Evolutionary conservation across 768 basidiomycete species (phyloP).

Genomic region (Russula foetens): DNA sequence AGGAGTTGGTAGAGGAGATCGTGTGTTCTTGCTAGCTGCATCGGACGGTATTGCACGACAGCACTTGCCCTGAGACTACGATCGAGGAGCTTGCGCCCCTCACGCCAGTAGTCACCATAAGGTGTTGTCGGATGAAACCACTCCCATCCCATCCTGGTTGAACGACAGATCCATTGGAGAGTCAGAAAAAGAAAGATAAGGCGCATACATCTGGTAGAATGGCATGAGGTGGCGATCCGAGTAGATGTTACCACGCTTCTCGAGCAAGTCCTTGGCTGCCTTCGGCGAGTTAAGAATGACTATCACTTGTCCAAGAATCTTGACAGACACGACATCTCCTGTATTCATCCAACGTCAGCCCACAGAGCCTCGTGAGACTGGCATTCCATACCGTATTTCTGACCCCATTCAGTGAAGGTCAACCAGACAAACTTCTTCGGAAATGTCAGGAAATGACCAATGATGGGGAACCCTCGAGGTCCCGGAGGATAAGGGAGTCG

Average conservation of each 20-base stretch:
- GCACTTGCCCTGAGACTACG: slow-evolving; percentile 1
- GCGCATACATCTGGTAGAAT: slow-evolving; percentile 4
- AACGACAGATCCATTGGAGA: not conserved
- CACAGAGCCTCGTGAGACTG: too few relatives aligned
- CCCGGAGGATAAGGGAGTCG: slow-evolving; percentile 1
- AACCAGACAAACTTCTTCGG: slow-evolving; percentile 6
- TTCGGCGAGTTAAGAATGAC: slow-evolving; percentile 41
- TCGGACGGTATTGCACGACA: slow-evolving; percentile 4
- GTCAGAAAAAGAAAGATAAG: not conserved
- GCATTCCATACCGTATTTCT: not conserved
- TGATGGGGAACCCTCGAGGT: slow-evolving; percentile 1
- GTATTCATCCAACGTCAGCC: not conserved
- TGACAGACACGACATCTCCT: slow-evolving; percentile 37
- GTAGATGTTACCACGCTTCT: slow-evolving; percentile 39
- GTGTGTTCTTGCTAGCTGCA: slow-evolving; percentile 3
- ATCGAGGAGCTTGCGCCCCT: slow-evolving; percentile 3
- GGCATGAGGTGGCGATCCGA: slow-evolving; percentile 29
- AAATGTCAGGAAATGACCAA: slow-evolving; percentile 1
- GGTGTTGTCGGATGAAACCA: slow-evolving; percentile 9
- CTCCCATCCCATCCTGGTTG: slow-evolving; percentile 4
- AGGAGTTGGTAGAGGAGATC: slow-evolving; percentile 4
- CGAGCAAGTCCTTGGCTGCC: slow-evolving; percentile 38
- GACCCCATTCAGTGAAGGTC: slow-evolving; percentile 4
- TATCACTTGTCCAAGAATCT: slow-evolving; percentile 34
- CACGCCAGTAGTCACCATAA: slow-evolving; percentile 1